Percentiles rank a stretch among this genome's conserved stretches.
Evolutionary conservation across 495 filamentous ascomycete species (phyloP).

Genomic region (Penicillium taxi): DNA sequence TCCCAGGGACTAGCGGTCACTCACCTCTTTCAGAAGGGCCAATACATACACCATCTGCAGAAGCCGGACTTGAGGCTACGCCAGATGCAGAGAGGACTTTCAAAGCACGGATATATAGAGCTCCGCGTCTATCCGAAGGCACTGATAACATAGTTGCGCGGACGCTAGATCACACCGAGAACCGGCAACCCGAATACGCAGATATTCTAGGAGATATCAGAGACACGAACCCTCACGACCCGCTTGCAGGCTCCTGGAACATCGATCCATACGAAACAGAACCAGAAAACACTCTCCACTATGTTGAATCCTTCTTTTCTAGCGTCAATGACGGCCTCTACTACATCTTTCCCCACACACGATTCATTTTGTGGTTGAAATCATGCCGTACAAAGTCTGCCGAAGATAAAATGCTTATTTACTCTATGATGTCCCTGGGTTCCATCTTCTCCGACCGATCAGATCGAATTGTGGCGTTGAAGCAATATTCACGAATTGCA

Average conservation of each 20-base stretch:
- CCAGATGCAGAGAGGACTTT: slow-evolving; percentile 22
- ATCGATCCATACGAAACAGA: slow-evolving; percentile 54
- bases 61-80: slow-evolving; percentile 20
- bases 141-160: slow-evolving; percentile 12
- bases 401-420: slow-evolving; percentile 64
- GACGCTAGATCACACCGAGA: slow-evolving; percentile 8
- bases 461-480: slow-evolving; percentile 38
- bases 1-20: slow-evolving; percentile 28
- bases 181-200: slow-evolving; percentile 21
- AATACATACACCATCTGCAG: slow-evolving; percentile 24
- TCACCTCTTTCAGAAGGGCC: slow-evolving; percentile 31
- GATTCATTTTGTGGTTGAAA: slow-evolving; percentile 46
- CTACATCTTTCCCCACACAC: slow-evolving; percentile 49
- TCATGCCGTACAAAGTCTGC: slow-evolving; percentile 46
- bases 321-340: slow-evolving; percentile 46
- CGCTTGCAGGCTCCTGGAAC: slow-evolving; percentile 51
- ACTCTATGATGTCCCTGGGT: slow-evolving; percentile 53
- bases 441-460: slow-evolving; percentile 50
- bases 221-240: slow-evolving; percentile 31
- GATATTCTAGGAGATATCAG: slow-evolving; percentile 31
- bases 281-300: slow-evolving; percentile 38
- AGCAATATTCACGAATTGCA: slow-evolving; percentile 48
- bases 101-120: slow-evolving; percentile 12
- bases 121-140: slow-evolving; percentile 10
- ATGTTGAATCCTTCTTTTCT: slow-evolving; percentile 49